Evolutionary conservation across 2,329 filamentous ascomycete genomes (phyloP).

Genomic region (Ophidiomyces ophidiicola): DNA sequence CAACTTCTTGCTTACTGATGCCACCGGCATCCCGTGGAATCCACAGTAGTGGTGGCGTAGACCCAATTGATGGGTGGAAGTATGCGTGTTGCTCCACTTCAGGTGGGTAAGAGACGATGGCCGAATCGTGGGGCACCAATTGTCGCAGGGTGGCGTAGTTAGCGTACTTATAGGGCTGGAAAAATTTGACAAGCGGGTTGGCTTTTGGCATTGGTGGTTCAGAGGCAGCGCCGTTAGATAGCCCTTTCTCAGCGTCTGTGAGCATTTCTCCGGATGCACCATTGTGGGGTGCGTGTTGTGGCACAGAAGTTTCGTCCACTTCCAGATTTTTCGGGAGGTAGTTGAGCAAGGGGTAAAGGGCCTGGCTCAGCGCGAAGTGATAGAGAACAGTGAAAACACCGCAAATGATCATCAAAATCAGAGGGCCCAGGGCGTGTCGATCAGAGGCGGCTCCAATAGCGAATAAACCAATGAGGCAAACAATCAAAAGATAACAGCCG

Average conservation of each 20-base stretch:
- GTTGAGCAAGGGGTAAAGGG: conserved; percentile 62
- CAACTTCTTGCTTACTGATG: conserved; percentile 64
- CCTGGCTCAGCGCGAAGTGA: conserved; percentile 58
- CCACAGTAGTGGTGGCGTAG: conserved; percentile 61
- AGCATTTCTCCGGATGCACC: conserved; percentile 20
- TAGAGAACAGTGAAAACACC: conserved; percentile 64
- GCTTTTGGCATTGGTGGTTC: conserved; percentile 23
- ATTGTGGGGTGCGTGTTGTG: conserved; percentile 23
- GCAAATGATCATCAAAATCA: conserved; percentile 65
- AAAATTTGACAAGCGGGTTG: conserved; percentile 41
- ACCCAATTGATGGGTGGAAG: conserved; percentile 56
- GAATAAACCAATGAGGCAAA: conserved; percentile 78
- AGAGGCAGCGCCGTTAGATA: conserved; percentile 21
- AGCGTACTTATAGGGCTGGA: conserved; percentile 65
- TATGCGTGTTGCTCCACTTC: conserved; percentile 57
- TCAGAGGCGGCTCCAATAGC: conserved; percentile 54
- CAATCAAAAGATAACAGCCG: conserved; percentile 69
- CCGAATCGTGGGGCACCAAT: conserved; percentile 50
- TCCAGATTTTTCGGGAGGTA: conserved; percentile 66
- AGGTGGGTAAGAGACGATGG: conserved; percentile 47
- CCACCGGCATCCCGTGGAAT: conserved; percentile 65
- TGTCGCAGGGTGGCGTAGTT: conserved; percentile 60
- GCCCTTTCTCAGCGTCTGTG: conserved; percentile 22
- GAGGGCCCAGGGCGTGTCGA: conserved; percentile 50
- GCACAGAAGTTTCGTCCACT: conserved; percentile 27